Percentiles rank a stretch among this genome's conserved stretches.
Evolutionary conservation across 2,329 filamentous ascomycete species (phyloP).

Genomic region (Talaromyces amestolkiae): DNA sequence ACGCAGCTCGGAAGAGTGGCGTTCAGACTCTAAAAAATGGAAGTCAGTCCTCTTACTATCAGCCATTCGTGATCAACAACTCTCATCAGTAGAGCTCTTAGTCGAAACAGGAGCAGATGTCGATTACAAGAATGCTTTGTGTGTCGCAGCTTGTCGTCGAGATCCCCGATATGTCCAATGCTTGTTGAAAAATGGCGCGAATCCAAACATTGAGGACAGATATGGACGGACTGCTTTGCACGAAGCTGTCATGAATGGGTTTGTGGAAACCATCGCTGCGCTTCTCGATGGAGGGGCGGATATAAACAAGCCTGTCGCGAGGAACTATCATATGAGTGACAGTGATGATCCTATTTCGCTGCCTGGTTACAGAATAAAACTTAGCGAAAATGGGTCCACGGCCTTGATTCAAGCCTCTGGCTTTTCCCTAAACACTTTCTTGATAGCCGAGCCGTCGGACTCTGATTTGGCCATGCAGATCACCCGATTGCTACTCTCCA

Average conservation of each 20-base stretch:
- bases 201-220: neutral
- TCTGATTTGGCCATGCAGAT: neutral
- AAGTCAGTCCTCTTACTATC: neutral
- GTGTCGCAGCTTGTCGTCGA: neutral
- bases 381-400: neutral
- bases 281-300: neutral
- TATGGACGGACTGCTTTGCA: neutral
- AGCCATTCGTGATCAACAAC: neutral
- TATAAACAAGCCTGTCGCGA: neutral
- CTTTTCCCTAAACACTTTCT: neutral
- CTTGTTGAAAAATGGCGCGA: neutral
- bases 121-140: neutral
- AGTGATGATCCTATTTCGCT: neutral
- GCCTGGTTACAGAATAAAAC: neutral
- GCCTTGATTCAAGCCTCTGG: neutral
- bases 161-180: neutral
- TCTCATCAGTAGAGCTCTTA: neutral
- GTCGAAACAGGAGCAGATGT: neutral
- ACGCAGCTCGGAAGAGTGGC: neutral
- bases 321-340: neutral
- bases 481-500: neutral
- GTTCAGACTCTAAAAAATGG: neutral
- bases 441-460: neutral
- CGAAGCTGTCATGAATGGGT: neutral
- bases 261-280: neutral